These are phyloP conservation scores for Geotrichum australiense DNA, from an alignment of 1,139 yeast species.

Conservation along the genomic window DNA sequence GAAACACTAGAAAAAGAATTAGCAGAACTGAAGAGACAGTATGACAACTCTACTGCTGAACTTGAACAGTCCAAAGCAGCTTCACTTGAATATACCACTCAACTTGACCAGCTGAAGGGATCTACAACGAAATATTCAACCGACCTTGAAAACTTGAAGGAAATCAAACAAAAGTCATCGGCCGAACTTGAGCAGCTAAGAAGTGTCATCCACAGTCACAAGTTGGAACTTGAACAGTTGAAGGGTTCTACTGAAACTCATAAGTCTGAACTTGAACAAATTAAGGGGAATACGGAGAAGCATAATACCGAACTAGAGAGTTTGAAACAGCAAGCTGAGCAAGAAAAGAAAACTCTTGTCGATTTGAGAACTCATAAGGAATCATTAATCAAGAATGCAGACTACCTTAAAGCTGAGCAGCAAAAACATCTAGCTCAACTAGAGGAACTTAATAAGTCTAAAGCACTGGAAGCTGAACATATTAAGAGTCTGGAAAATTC, in stretches of 20 bases:
- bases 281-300: neutral
- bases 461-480: neutral
- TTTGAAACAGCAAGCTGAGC: neutral
- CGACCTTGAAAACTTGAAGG: neutral
- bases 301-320: neutral
- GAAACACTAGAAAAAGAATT: neutral
- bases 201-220: no score
- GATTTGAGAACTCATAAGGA: neutral
- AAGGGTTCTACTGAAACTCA: neutral
- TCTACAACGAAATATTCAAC: neutral
- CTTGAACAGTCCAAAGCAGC: neutral
- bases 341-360: neutral
- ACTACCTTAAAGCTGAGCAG: neutral
- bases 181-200: neutral
- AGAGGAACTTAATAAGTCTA: neutral
- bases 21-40: neutral
- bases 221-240: neutral
- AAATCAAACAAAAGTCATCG: no score
- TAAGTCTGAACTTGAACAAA: neutral
- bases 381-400: neutral
- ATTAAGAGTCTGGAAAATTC: neutral
- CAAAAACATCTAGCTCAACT: neutral
- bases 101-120: neutral
- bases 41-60: neutral
- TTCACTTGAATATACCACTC: neutral